Evolutionary conservation across 108 stramenopile species (phyloP).

Genomic region (Chaetoceros muelleri): DNA sequence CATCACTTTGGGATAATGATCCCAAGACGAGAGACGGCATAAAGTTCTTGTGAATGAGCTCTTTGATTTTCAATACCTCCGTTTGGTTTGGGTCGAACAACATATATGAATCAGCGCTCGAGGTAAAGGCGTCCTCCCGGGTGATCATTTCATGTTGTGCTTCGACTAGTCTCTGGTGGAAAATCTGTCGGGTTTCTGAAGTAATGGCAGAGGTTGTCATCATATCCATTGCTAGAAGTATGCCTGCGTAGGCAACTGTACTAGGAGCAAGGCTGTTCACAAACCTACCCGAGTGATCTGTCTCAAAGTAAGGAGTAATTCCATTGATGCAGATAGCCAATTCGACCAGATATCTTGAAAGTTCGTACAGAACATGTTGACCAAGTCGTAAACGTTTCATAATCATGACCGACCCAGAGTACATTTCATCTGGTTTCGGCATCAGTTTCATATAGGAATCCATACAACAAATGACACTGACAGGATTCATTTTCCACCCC

Average conservation of each 20-base stretch:
- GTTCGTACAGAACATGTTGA: conserved; percentile 43
- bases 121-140: neutral
- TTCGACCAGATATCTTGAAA: conserved; percentile 62
- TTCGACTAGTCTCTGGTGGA: conserved; percentile 14
- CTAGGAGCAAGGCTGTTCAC: conserved; percentile 37
- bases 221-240: conserved; percentile 59
- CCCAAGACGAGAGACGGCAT: conserved; percentile 7
- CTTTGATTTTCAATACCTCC: neutral
- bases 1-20: neutral
- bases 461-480: conserved; percentile 43
- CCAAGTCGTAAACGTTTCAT: conserved; percentile 25
- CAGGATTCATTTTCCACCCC: conserved; percentile 58
- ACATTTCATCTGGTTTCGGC: conserved; percentile 7
- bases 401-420: conserved; percentile 1
- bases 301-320: neutral
- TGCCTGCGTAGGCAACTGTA: conserved; percentile 55
- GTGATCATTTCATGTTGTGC: conserved; percentile 11
- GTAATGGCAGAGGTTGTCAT: conserved; percentile 27
- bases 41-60: conserved; percentile 6
- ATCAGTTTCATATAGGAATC: conserved; percentile 27
- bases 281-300: conserved; percentile 24
- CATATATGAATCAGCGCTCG: neutral
- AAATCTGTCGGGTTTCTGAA: conserved; percentile 8
- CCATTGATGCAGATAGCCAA: conserved; percentile 38
- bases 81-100: neutral